These are phyloP conservation scores for Solanum hybrid DNA, from an alignment of 305 asterid genomes.

Conservation along the genomic window DNA sequence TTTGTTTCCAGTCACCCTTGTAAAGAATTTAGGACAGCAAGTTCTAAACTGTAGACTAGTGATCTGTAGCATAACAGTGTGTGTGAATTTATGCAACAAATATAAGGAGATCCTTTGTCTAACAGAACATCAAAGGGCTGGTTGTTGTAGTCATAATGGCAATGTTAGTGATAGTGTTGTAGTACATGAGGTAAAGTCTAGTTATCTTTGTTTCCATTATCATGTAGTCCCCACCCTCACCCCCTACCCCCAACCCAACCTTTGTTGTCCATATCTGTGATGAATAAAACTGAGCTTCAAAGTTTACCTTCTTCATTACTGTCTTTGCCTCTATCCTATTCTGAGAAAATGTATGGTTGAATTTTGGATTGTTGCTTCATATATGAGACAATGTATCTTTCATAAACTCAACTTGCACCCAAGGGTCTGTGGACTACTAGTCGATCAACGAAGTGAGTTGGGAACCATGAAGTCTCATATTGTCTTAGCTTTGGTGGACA, in stretches of 20 bases:
- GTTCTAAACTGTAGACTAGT: slow-evolving; percentile 23
- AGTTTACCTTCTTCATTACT: slow-evolving; percentile 1
- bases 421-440: background rate
- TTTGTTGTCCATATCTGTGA: background rate
- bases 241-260: background rate
- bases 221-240: background rate
- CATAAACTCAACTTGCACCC: background rate
- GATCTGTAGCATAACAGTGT: slow-evolving; percentile 29
- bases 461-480: background rate
- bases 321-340: background rate
- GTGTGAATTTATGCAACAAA: slow-evolving; percentile 7
- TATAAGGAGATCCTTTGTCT: slow-evolving; percentile 4
- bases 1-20: slow-evolving; percentile 12
- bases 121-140: slow-evolving; percentile 22
- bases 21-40: slow-evolving; percentile 17
- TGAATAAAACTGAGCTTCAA: slow-evolving; percentile 4
- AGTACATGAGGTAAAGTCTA: background rate
- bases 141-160: background rate
- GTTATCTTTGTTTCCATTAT: background rate
- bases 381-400: slow-evolving; percentile 8
- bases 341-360: slow-evolving; percentile 2
- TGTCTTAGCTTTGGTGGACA: background rate
- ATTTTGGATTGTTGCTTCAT: slow-evolving; percentile 4
- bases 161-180: background rate
- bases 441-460: background rate